These are phyloP conservation scores for Colletotrichum sidae DNA, from an alignment of 2,329 filamentous ascomycete genomes.

Conservation along the genomic window DNA sequence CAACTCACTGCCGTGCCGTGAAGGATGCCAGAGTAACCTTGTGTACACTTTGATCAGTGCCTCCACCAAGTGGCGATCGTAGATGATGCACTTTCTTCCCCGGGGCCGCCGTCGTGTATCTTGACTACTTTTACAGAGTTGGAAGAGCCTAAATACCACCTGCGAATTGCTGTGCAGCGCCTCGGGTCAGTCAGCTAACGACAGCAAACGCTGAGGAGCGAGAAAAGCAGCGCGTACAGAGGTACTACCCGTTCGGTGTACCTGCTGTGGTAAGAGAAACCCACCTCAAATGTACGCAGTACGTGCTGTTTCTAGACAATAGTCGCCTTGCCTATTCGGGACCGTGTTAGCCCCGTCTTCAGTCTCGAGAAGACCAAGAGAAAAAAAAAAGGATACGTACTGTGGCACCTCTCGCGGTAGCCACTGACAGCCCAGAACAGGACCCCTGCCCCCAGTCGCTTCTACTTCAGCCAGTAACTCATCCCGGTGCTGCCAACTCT, in stretches of 20 bases:
- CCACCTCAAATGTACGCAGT: neutral
- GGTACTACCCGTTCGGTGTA: too few relatives aligned
- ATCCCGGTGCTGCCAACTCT: conserved; percentile 4
- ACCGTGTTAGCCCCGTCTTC: neutral
- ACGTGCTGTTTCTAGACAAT: neutral
- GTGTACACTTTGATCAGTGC: too few relatives aligned
- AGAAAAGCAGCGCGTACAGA: too few relatives aligned
- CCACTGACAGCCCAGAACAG: conserved; percentile 30
- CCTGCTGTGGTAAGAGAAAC: neutral
- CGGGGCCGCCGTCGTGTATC: neutral
- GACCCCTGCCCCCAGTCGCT: conserved; percentile 27
- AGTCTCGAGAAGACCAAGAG: neutral
- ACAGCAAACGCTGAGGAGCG: too few relatives aligned
- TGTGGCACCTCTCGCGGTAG: conserved; percentile 7
- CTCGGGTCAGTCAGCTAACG: too few relatives aligned
- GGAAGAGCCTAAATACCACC: too few relatives aligned
- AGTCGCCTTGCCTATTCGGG: conserved; percentile 9
- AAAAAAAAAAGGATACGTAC: conserved; percentile 2
- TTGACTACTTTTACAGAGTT: too few relatives aligned
- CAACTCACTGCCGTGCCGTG: too few relatives aligned
- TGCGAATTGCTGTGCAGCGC: too few relatives aligned
- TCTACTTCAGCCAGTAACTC: conserved; percentile 31
- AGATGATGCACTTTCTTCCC: conserved; percentile 1
- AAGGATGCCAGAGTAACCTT: too few relatives aligned
- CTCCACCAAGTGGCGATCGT: neutral